Conservation (phyloP, 257 asterid genomes). For the Lantana camara region DNA sequence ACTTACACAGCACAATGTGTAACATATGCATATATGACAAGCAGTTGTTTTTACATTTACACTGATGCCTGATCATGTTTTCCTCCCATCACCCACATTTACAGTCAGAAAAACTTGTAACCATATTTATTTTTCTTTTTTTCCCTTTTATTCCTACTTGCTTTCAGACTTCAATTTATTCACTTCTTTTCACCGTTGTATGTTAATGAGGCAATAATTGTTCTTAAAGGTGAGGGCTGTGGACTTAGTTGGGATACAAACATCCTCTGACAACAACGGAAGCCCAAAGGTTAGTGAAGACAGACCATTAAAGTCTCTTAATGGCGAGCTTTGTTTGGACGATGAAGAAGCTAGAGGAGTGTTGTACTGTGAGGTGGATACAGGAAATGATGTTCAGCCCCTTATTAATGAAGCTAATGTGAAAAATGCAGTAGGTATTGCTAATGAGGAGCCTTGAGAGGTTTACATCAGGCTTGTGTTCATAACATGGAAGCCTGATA, state of each 20-base stretch:
- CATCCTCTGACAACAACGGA: conserved; percentile 28
- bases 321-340: conserved; percentile 28
- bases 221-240: conserved; percentile 72
- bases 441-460: conserved; percentile 35
- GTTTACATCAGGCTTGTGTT: conserved; percentile 3
- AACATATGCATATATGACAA: not conserved
- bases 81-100: too few relatives aligned
- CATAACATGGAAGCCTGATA: conserved; percentile 2
- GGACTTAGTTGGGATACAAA: conserved; percentile 48
- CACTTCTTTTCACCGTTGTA: not conserved
- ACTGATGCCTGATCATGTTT: too few relatives aligned
- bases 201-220: not conserved
- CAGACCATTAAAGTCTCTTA: conserved; percentile 25
- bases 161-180: too few relatives aligned
- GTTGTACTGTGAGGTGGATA: conserved; percentile 47
- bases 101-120: too few relatives aligned
- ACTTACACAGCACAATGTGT: not conserved
- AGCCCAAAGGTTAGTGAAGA: conserved; percentile 29
- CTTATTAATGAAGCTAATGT: conserved; percentile 27
- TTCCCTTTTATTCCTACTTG: too few relatives aligned
- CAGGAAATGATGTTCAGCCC: conserved; percentile 24
- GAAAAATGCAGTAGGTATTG: conserved; percentile 35
- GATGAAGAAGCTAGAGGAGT: conserved; percentile 54
- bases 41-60: not conserved
- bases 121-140: too few relatives aligned